Percentiles rank a stretch among this genome's conserved stretches.
phyloP scores from a whole-genome alignment of 305 asterid genomes.

The Rubia peregrina region DNA sequence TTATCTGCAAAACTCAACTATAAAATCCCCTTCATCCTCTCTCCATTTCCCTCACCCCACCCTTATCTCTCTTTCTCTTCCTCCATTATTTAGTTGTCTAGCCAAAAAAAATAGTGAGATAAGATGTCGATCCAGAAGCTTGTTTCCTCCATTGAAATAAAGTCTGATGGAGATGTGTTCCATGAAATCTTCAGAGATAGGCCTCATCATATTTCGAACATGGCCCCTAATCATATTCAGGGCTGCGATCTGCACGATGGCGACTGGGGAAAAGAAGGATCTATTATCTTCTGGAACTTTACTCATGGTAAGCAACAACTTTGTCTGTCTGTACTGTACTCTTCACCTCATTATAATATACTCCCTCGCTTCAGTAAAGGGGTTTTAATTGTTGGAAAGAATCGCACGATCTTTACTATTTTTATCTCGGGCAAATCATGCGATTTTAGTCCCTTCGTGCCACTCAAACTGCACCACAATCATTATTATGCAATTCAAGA shows the following conservation, averaged over 20 bases:
- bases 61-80: background rate
- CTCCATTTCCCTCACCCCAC: background rate
- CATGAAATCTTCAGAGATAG: slow-evolving; percentile 20
- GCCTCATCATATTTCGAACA: slow-evolving; percentile 17
- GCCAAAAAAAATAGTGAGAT: background rate
- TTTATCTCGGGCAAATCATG: background rate
- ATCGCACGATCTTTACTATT: no score
- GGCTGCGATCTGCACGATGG: slow-evolving; percentile 19
- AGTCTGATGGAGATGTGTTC: slow-evolving; percentile 19
- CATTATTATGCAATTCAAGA: no score
- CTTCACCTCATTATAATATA: no score
- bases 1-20: background rate
- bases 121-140: slow-evolving; percentile 9
- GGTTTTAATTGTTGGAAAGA: no score
- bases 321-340: no score
- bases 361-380: no score
- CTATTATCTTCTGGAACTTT: slow-evolving; percentile 14
- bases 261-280: slow-evolving; percentile 18
- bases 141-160: slow-evolving; percentile 10
- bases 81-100: background rate
- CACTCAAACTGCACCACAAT: no score
- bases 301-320: slow-evolving; percentile 12
- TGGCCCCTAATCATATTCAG: slow-evolving; percentile 17
- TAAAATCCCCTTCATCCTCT: background rate
- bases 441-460: background rate